A percentile compares a stretch with the other conserved stretches of the same genome.
phyloP scores from a whole-genome alignment of 2,329 filamentous ascomycete species.

The Dactylellina parvicollis region DNA sequence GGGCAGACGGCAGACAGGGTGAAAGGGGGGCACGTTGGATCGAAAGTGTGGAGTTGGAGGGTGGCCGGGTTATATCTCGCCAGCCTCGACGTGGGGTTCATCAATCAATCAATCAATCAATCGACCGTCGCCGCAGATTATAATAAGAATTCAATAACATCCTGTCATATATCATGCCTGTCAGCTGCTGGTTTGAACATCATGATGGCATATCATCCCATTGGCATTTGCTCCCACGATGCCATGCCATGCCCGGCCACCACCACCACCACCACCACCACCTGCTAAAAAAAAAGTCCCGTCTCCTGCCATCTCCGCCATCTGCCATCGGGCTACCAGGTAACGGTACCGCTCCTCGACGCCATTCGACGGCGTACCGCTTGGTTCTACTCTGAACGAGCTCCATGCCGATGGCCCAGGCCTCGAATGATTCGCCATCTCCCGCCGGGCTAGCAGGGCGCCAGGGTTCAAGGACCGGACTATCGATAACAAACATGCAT shows the following conservation, averaged over 20 bases:
- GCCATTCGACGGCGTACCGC: slow-evolving; percentile 50
- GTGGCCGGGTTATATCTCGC: slow-evolving; percentile 21
- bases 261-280: too few relatives aligned
- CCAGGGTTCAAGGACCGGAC: slow-evolving; percentile 40
- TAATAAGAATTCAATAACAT: neutral
- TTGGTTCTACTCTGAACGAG: slow-evolving; percentile 39
- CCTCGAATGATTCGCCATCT: slow-evolving; percentile 50
- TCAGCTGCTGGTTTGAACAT: too few relatives aligned
- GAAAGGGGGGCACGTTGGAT: slow-evolving; percentile 4
- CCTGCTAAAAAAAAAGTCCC: too few relatives aligned
- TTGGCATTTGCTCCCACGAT: slow-evolving; percentile 34
- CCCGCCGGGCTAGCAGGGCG: slow-evolving; percentile 34
- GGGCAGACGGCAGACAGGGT: too few relatives aligned
- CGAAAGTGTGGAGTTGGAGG: slow-evolving; percentile 34
- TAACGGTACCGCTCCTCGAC: slow-evolving; percentile 41
- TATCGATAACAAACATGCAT: slow-evolving; percentile 53
- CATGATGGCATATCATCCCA: slow-evolving; percentile 50
- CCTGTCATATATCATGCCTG: too few relatives aligned
- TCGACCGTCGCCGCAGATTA: neutral
- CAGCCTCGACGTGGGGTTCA: slow-evolving; percentile 23
- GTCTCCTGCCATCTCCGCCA: slow-evolving; percentile 16
- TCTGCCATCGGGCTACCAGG: slow-evolving; percentile 50
- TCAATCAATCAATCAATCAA: neutral
- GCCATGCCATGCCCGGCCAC: too few relatives aligned
- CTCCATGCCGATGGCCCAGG: slow-evolving; percentile 50